Conservation (phyloP, 176 grass and related monocot species). For the Chrysopogon serrulatus region DNA sequence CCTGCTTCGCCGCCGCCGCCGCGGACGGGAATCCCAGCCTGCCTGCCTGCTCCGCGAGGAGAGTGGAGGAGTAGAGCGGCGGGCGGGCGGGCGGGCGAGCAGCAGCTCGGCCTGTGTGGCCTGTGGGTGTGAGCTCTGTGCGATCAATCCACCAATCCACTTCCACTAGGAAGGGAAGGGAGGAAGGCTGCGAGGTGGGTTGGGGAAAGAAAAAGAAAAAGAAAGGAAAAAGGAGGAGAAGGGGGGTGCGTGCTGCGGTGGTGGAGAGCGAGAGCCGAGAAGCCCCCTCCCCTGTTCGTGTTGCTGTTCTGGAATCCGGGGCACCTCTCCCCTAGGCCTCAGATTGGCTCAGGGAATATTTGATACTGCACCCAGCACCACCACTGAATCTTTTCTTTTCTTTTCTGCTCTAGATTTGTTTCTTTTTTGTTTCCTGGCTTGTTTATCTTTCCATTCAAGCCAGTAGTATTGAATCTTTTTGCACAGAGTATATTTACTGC, state of each 20-base stretch:
- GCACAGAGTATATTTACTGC: background rate
- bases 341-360: slow-evolving; percentile 3
- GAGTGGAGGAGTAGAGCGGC: background rate
- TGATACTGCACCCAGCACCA: slow-evolving; percentile 1
- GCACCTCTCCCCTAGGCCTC: background rate
- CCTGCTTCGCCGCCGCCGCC: background rate
- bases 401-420: background rate
- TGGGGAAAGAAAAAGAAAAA: slow-evolving; percentile 4
- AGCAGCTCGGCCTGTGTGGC: background rate
- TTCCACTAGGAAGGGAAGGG: background rate
- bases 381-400: background rate
- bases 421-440: background rate
- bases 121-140: background rate
- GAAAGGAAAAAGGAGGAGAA: background rate
- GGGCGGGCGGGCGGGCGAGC: background rate
- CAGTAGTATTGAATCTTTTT: background rate
- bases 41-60: background rate
- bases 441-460: background rate
- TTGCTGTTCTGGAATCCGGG: slow-evolving; percentile 26
- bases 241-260: background rate
- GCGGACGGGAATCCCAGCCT: background rate
- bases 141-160: slow-evolving; percentile 20
- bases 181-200: background rate
- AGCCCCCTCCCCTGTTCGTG: background rate
- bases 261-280: background rate